Evolutionary conservation across 352 stramenopile genomes (phyloP), one percentile per base, ranked within the genome.

Genomic region (Pythium periplocum): DNA sequence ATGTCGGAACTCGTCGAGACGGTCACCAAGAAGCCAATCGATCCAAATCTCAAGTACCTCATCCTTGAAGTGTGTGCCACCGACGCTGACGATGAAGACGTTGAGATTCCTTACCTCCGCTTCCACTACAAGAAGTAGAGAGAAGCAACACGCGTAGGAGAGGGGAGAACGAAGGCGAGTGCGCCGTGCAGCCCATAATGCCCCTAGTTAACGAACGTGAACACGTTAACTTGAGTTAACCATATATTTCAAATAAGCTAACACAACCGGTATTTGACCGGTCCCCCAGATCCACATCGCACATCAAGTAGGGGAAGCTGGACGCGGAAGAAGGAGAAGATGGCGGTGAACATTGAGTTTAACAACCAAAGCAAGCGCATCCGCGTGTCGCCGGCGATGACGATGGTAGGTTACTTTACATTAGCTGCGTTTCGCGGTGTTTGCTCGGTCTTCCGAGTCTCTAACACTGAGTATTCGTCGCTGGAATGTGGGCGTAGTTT

Each of bases 21-120:
- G 17, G 96, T 99, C 40, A 98, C 93, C 26, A 99, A 99, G 73
- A 98, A 97, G 59, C 78, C 92, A 10, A 88, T 99, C 50, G 90
- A 96, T 41, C 51, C 77, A 31, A 97, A 96, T 61, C 86, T 98
- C 62, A 96, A 98, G 58, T 99, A 98, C 59, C 74, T 99, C 44
- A 96, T 96, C 51, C 79, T 99, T 34, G 96, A 98, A 71, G 80
- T 98, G 9, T 98, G 97, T 69, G 90, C 90, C n/a, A 98, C 95
- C 59, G 95, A 99, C 64, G 78, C 87, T 35, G 94, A 98, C 4
- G 94, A 91, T 51, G 95, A 98, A 68, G 96, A 99, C 51, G 79
- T 98, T 41, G 96, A 99, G 62, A 66, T 99, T 34, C 96, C 96
- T 1, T 98, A 98, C 73, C 74, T 99, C 50, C 83, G 88, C 46